Conservation (phyloP, 2,329 filamentous ascomycete genomes). For the Fusarium gaditjirri region DNA sequence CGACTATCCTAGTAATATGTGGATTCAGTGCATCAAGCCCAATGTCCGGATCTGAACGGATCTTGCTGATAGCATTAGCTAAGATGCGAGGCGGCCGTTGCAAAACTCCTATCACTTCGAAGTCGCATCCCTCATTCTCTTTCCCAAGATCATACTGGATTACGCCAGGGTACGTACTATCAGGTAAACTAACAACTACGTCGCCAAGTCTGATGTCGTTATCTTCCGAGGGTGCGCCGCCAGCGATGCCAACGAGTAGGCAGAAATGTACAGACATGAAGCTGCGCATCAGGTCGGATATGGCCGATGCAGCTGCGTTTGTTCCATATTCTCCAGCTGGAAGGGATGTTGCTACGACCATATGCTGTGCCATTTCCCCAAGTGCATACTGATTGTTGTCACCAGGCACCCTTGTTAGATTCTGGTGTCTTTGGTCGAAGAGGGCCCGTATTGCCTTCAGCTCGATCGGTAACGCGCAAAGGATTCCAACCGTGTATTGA, state of each 20-base stretch:
- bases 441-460: not conserved
- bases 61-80: not conserved
- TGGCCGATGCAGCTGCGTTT: not conserved
- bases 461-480: not conserved
- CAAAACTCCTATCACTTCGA: not conserved
- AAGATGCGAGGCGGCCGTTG: not conserved
- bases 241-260: not conserved
- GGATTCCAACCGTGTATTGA: not conserved
- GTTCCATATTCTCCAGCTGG: not conserved
- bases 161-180: not conserved
- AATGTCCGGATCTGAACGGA: not conserved
- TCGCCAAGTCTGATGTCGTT: not conserved
- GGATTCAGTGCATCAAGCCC: not conserved
- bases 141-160: not conserved
- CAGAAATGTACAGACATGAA: not conserved
- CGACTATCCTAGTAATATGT: not conserved
- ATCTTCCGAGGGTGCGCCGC: not conserved
- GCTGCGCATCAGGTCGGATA: not conserved
- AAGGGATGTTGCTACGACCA: not conserved
- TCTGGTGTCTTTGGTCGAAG: not conserved
- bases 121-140: not conserved
- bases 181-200: not conserved
- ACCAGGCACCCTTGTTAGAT: fast-evolving
- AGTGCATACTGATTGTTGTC: not conserved
- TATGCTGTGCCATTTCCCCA: not conserved